Evolutionary conservation across 192 early-diverging fungal genomes (phyloP), one percentile per base, ranked within the genome.

Genomic region (Entophlyctis helioformis): DNA sequence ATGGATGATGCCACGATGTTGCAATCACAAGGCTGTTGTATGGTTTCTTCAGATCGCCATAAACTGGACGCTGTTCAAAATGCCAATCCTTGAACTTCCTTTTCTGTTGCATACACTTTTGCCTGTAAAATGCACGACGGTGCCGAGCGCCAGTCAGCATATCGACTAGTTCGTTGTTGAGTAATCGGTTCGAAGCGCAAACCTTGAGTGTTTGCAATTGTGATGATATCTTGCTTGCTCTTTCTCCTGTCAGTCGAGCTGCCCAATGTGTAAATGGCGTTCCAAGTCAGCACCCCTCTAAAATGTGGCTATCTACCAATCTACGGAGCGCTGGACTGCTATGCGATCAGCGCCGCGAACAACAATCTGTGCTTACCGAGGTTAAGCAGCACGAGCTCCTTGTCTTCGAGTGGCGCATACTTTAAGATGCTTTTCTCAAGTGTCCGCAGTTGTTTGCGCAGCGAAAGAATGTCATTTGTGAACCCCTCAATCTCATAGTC

Each of bases 401-500:
- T 54, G 41, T 80, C 74, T 44, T 80, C 73, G 20, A 75, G 42
- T 13, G 76, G 64, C 5, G 57, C 71, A 40, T 72, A 78, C 46
- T 67, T 71, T 20, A 80, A 53, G 25, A 80, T 72, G 7, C 48
- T 57, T 37, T 64, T 67, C 51, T 80, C 76, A 23, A 80, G 60
- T 3, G 33, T 37, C 40, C 60, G 65, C 23, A 80, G 48, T 47
- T 78, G 67, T 33, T 67, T 63, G 18, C 78, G 59, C 26, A 81
- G 46, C 18, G 36, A 45, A 2, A 64, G 20, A 39, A 81, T 81
- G 46, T 81, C 78, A 52, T 71, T 76, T 0, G 78, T 78, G 53
- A 81, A 81, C 8, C 77, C 78, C 48, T 81, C 78, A 45, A 81
- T 76, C 51, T 81, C 78, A 39, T 57, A 69, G 52, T 80, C 65